Evolutionary conservation across 257 asterid genomes (phyloP).

Genomic region (Solanum commersonii): DNA sequence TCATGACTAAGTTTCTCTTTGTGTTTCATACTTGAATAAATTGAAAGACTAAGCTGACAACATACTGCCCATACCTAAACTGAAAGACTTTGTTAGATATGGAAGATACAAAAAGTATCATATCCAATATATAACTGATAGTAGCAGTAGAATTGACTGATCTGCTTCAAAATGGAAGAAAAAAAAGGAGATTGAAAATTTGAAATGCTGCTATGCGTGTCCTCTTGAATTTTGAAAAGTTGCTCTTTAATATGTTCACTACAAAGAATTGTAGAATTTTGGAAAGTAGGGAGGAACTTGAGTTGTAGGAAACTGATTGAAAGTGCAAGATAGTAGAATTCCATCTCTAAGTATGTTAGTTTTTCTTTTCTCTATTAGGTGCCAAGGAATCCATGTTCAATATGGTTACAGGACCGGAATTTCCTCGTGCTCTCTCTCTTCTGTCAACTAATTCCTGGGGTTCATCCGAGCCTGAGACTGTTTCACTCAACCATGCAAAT

Average conservation of each 20-base stretch:
- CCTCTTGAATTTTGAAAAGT: neutral
- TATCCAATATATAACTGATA: neutral
- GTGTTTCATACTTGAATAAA: neutral
- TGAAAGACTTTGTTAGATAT: neutral
- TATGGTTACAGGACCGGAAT: slow-evolving; percentile 39
- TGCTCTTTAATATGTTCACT: neutral
- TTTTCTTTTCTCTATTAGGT: slow-evolving; percentile 24
- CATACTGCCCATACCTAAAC: neutral
- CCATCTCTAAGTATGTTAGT: neutral
- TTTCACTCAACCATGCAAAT: slow-evolving; percentile 24
- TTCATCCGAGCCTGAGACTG: slow-evolving; percentile 36
- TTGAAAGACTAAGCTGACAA: neutral
- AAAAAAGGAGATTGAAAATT: neutral
- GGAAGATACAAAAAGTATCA: neutral
- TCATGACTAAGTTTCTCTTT: neutral
- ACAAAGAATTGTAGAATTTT: neutral
- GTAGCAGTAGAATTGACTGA: neutral
- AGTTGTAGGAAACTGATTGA: neutral
- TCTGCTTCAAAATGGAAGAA: neutral
- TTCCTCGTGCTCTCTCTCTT: slow-evolving; percentile 93
- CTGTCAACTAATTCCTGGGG: slow-evolving; percentile 79
- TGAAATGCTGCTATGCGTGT: neutral
- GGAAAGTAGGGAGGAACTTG: neutral
- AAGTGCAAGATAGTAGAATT: neutral
- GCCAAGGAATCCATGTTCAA: slow-evolving; percentile 40